Evolutionary conservation across 208 protist species (phyloP).

Genomic region (Porcisia deanei): DNA sequence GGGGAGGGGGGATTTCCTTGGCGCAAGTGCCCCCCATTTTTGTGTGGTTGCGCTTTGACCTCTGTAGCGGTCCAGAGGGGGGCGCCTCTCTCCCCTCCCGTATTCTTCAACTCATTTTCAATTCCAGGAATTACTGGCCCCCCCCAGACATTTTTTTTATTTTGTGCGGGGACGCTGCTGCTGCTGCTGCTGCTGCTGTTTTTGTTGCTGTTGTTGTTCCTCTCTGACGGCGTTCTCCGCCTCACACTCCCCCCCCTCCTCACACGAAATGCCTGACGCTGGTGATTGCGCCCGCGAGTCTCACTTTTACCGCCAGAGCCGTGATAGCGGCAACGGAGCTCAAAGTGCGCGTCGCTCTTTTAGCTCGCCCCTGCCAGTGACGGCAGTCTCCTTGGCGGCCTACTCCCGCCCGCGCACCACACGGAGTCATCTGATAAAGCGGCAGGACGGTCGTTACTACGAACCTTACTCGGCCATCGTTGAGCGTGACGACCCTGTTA

Average conservation of each 20-base stretch:
- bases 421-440: slow-evolving; percentile 12
- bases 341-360: neutral
- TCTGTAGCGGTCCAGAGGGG: no score
- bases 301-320: neutral
- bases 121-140: no score
- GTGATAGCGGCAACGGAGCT: neutral
- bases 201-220: neutral
- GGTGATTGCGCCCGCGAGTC: neutral
- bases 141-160: no score
- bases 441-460: slow-evolving; percentile 27
- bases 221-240: neutral
- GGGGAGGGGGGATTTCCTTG: no score
- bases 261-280: neutral
- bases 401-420: slow-evolving; percentile 18
- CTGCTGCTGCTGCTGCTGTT: neutral
- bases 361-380: slow-evolving; percentile 2
- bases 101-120: no score
- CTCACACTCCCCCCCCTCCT: neutral
- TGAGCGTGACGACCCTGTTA: slow-evolving; percentile 15
- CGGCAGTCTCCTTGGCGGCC: slow-evolving; percentile 8
- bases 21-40: no score
- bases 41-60: no score
- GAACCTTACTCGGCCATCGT: slow-evolving; percentile 33
- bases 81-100: no score
- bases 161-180: no score